phyloP scores from a whole-genome alignment of 257 asterid genomes.

The Datura wrightii region DNA sequence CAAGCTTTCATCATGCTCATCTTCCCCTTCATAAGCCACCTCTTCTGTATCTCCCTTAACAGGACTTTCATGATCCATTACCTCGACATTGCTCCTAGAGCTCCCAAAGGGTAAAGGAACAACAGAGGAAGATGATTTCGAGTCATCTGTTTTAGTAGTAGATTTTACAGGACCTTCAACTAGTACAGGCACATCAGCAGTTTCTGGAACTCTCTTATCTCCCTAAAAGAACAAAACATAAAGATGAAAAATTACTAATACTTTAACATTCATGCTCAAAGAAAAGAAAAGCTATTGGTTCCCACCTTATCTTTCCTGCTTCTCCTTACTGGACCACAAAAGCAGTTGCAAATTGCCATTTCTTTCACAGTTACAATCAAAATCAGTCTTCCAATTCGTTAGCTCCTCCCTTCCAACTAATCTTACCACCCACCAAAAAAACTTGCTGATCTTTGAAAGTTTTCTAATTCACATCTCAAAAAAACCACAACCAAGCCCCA shows the following conservation, averaged over 20 bases:
- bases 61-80: constrained; percentile 63
- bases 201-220: constrained; percentile 29
- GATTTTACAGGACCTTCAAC: constrained; percentile 47
- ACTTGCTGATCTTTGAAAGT: constrained; percentile 19
- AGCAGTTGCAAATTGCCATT: constrained; percentile 58
- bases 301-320: constrained; percentile 58
- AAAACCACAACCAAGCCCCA: background rate
- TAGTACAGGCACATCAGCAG: constrained; percentile 43
- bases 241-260: background rate
- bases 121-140: constrained; percentile 50
- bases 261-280: background rate
- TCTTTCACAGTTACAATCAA: background rate
- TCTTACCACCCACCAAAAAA: constrained; percentile 22
- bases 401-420: background rate
- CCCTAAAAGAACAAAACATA: constrained; percentile 45
- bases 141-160: constrained; percentile 41
- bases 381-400: background rate
- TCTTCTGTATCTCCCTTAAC: constrained; percentile 49
- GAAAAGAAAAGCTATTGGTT: background rate
- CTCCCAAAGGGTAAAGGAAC: constrained; percentile 55
- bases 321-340: constrained; percentile 50
- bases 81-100: constrained; percentile 57
- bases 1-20: constrained; percentile 56
- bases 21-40: constrained; percentile 65
- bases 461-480: constrained; percentile 42